Evolutionary conservation across 2,329 filamentous ascomycete species (phyloP), one percentile per base, ranked within the genome.

Genomic region (Claviceps capensis): DNA sequence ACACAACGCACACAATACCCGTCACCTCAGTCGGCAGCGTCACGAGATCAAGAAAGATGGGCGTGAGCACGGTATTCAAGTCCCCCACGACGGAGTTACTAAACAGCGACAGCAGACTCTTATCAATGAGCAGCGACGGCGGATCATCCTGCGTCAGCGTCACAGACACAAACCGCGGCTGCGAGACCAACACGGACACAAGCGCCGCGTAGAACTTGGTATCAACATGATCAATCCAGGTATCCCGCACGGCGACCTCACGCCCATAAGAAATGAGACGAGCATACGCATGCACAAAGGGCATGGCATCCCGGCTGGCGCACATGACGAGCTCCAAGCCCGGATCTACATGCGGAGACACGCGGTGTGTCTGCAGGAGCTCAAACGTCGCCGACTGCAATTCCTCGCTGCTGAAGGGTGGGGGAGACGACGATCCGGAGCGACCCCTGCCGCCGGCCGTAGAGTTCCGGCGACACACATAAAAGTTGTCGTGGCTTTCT

Each of bases 1-100:
- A 90, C 2, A 98, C 88, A 30, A 93, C 91, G 59, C 90, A 96
- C 3, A 98, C 88, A 53, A 98, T 96, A 22, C 91, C 91, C 0
- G 90, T 95, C 7, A 88, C 89, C 65, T 95, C 88, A 43, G 91
- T 76, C 0, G 91, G 87, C 42, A 97, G 72, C 43, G 81, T 81
- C 19, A 80, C 81, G 26, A 98, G 75, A 60, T 97, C 88, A 3
- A 98, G 76, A 53, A 89, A 91, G 59, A 98, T 93, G 1, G 93
- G 89, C 1, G 94, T 81, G 37, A 90, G 74, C 53, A 80, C 81
- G 57, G 82, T 82, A 50, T 82, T 82, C 47, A 79, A 86, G 55
- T 83, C 76, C 13, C 88, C 89, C 0, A 95, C 79, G 2, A 97
- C 71, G 0, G 88, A 79, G 59, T 86, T 83, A 19, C 82, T 81